phyloP scores from a whole-genome alignment of 768 basidiomycete species.

The Xerocomellus amylosporus region DNA sequence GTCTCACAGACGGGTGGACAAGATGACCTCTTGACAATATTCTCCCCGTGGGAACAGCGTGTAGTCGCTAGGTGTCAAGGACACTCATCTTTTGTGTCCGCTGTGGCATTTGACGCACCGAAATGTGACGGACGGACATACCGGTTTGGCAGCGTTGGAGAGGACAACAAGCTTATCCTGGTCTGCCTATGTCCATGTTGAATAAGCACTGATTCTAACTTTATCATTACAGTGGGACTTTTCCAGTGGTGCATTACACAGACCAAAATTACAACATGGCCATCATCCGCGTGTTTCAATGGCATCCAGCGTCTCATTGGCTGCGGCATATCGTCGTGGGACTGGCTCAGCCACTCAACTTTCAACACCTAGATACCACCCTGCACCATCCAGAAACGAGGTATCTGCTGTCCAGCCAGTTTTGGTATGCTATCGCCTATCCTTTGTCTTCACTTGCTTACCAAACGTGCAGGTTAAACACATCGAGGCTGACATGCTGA shows the following conservation, averaged over 20 bases:
- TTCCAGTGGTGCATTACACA: constrained; percentile 84
- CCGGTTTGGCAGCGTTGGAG: constrained; percentile 93
- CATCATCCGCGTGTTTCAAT: constrained; percentile 76
- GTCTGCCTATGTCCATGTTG: constrained; percentile 41
- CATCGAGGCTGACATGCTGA: constrained; percentile 76
- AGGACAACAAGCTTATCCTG: constrained; percentile 92
- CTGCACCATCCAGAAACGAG: constrained; percentile 88
- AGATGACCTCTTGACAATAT: constrained; percentile 93
- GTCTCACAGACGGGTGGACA: constrained; percentile 82
- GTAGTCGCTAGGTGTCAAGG: constrained; percentile 96
- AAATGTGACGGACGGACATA: constrained; percentile 88
- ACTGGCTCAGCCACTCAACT: constrained; percentile 55
- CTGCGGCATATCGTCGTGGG: constrained; percentile 61
- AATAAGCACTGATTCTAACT: neutral
- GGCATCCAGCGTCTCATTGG: constrained; percentile 75
- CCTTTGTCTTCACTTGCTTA: neutral
- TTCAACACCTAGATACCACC: constrained; percentile 64
- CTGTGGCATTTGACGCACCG: constrained; percentile 86
- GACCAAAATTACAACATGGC: constrained; percentile 72
- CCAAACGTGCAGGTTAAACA: constrained; percentile 59
- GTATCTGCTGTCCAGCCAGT: constrained; percentile 90
- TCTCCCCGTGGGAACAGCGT: constrained; percentile 91
- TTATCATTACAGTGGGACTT: constrained; percentile 77
- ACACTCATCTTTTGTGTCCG: constrained; percentile 91
- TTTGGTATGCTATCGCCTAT: constrained; percentile 48